Evolutionary conservation across 2,329 filamentous ascomycete genomes (phyloP), one percentile per base, ranked within the genome.

Genomic region (Simplicillium aogashimaense): DNA sequence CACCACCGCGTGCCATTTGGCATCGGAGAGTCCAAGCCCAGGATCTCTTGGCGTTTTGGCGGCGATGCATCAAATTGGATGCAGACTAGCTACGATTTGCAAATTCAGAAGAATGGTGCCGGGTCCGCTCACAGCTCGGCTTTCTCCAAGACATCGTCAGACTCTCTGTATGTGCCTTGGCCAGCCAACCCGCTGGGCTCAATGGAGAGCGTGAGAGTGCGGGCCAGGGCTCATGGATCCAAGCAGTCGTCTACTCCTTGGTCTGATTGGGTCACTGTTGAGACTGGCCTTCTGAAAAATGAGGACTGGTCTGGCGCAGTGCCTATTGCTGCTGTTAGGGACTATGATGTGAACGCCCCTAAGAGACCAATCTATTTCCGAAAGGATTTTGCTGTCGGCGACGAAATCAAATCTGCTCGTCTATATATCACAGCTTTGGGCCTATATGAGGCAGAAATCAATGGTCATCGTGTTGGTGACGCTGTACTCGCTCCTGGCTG

Each of bases 401-500:
- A 36, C 0, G 39, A 46, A 2, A 32, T 63, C 14, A 31, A 47
- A 4, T 58, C 55, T 1, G 67, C 68, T 0, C 56, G 68, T 1
- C 51, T 74, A 0, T 72, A 73, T 38, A 65, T 70, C 32, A 70
- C 68, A 0, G 58, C 60, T 0, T 52, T 64, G 1, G 69, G 70
- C 0, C 39, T 72, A 1, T 74, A 70, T 39, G 57, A 65, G 32
- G 65, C 63, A 0, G 59, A 61, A 28, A 65, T 75, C 43, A 74
- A 76, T 37, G 69, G 66, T 0, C 43, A 53, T 1, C 50, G 52
- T 5, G 60, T 72, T 3, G 63, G 64, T 0, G 59, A 64, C 29
- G 41, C 54, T 4, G 58, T 63, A 4, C 53, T 74, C 29, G 66
- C 70, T 15, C 72, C 72, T 0, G 72, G 72, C 0, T 76, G 70